phyloP scores from a whole-genome alignment of 768 basidiomycete species.

The Trametes cingulata region DNA sequence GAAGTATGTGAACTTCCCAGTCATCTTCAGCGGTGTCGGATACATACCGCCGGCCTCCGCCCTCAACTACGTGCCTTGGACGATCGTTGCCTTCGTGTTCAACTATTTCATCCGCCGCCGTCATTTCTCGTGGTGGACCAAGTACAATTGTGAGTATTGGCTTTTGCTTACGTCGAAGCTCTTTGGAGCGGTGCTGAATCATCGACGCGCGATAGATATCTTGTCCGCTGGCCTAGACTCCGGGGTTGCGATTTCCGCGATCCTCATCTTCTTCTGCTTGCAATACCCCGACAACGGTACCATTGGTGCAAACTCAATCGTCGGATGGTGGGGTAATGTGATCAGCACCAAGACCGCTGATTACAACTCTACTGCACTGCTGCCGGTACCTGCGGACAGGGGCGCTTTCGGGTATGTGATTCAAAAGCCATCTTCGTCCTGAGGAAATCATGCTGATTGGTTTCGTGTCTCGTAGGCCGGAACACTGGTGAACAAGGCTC shows the following conservation, averaged over 20 bases:
- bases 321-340: slow-evolving; percentile 42
- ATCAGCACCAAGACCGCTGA: slow-evolving; percentile 29
- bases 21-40: slow-evolving; percentile 70
- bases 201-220: slow-evolving; percentile 51
- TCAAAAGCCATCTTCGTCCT: no score
- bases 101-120: slow-evolving; percentile 69
- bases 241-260: slow-evolving; percentile 65
- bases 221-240: slow-evolving; percentile 76
- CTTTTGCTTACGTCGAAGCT: not conserved
- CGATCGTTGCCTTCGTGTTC: slow-evolving; percentile 75
- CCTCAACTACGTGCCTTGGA: slow-evolving; percentile 84
- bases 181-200: not conserved
- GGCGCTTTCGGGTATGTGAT: slow-evolving; percentile 15
- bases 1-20: slow-evolving; percentile 51
- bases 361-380: slow-evolving; percentile 4
- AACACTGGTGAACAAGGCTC: no score
- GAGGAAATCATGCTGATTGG: no score
- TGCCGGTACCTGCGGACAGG: slow-evolving; percentile 1
- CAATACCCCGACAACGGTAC: slow-evolving; percentile 37
- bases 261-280: slow-evolving; percentile 66
- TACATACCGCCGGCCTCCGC: slow-evolving; percentile 86
- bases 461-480: no score
- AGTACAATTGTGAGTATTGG: slow-evolving; percentile 67
- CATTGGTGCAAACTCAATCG: slow-evolving; percentile 35
- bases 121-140: slow-evolving; percentile 75